These are phyloP conservation scores for Blastobotrys terrestris DNA, from an alignment of 805 yeast genomes.

Conservation along the genomic window DNA sequence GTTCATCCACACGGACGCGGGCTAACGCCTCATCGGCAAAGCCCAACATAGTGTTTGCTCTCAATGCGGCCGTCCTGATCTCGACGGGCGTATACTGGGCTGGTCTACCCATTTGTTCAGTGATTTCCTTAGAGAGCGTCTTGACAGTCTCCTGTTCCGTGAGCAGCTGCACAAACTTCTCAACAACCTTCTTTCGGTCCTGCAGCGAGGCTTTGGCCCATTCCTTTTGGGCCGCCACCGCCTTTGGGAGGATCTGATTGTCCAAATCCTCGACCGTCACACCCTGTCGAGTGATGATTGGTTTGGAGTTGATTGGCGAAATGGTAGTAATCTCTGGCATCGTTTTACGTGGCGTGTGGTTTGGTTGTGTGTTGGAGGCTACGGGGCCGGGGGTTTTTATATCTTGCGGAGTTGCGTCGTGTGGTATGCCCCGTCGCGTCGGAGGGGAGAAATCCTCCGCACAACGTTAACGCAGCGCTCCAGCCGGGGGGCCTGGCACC, in stretches of 20 bases:
- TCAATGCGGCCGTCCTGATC: slow-evolving; percentile 26
- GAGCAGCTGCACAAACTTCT: slow-evolving; percentile 22
- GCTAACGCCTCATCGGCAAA: slow-evolving; percentile 30
- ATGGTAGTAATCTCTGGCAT: slow-evolving; percentile 22
- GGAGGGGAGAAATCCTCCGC: too few species aligned
- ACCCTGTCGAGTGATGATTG: slow-evolving; percentile 24
- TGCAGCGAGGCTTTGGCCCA: slow-evolving; percentile 23
- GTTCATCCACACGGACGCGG: slow-evolving; percentile 25
- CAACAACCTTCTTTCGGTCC: slow-evolving; percentile 24
- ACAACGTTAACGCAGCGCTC: too few species aligned
- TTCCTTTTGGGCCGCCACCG: slow-evolving; percentile 21
- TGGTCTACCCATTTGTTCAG: slow-evolving; percentile 34
- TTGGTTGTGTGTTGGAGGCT: neutral
- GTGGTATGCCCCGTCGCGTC: too few species aligned
- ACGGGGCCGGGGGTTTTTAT: neutral
- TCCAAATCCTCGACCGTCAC: slow-evolving; percentile 20
- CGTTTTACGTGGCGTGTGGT: neutral
- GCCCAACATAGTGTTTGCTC: slow-evolving; percentile 25
- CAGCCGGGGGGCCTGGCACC: too few species aligned
- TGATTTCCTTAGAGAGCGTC: slow-evolving; percentile 26
- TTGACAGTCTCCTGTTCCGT: slow-evolving; percentile 19
- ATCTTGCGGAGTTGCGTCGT: too few species aligned
- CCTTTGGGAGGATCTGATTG: slow-evolving; percentile 15
- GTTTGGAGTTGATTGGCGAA: slow-evolving; percentile 27
- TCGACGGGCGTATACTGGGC: slow-evolving; percentile 29